Evolutionary conservation across 805 yeast species (phyloP).

Genomic region (Metschnikowia lachancei): DNA sequence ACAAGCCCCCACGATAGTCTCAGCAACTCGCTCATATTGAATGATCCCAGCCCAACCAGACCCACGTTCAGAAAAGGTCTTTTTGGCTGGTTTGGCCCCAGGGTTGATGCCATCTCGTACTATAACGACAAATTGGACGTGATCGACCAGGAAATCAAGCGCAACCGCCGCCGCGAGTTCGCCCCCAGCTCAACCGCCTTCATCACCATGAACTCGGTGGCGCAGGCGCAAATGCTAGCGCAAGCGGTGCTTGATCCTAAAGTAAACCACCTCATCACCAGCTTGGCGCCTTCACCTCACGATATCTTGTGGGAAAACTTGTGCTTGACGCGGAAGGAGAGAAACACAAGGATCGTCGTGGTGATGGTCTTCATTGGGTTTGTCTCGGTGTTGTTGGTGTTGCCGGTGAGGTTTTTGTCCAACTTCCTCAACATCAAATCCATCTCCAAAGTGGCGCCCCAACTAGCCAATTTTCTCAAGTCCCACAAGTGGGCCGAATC

Average conservation of each 20-base stretch:
- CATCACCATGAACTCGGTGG: constrained; percentile 91
- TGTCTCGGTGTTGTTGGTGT: constrained; percentile 67
- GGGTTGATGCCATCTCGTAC: constrained; percentile 79
- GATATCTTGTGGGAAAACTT: constrained; percentile 92
- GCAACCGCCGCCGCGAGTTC: constrained; percentile 65
- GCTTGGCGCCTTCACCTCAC: constrained; percentile 92
- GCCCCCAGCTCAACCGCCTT: constrained; percentile 89
- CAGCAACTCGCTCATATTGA: constrained; percentile 3
- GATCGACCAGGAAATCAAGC: constrained; percentile 65
- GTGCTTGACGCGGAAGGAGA: constrained; percentile 71
- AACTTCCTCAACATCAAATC: constrained; percentile 76
- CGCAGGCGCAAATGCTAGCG: constrained; percentile 94
- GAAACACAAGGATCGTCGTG: constrained; percentile 59
- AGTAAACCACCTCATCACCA: constrained; percentile 76
- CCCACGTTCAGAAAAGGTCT: constrained; percentile 64
- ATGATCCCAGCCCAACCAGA: constrained; percentile 26
- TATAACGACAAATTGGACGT: constrained; percentile 65
- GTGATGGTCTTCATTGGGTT: constrained; percentile 68
- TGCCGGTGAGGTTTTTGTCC: constrained; percentile 84
- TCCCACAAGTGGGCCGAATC: constrained; percentile 69
- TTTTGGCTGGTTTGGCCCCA: constrained; percentile 61
- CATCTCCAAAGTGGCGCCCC: constrained; percentile 79
- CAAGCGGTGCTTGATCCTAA: constrained; percentile 92
- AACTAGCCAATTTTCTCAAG: constrained; percentile 64
- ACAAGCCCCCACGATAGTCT: constrained; percentile 4